These are phyloP conservation scores for Rhodosporidiobolus odoratus DNA, from an alignment of 768 basidiomycete species.

Conservation along the genomic window DNA sequence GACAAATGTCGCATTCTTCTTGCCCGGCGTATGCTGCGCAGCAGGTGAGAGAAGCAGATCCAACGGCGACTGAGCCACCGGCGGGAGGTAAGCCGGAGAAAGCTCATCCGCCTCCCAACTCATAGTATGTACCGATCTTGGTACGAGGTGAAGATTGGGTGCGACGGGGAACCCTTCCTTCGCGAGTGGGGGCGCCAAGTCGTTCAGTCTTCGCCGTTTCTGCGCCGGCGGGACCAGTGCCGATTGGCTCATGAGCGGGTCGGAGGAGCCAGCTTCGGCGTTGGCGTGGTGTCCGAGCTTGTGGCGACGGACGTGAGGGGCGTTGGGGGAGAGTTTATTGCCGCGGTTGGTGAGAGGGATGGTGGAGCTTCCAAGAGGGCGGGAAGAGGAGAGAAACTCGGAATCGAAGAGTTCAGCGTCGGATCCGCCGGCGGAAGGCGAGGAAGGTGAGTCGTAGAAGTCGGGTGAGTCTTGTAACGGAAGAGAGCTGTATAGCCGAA, in stretches of 20 bases:
- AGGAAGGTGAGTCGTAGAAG: constrained; percentile 34
- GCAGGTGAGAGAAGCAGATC: constrained; percentile 38
- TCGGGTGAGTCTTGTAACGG: constrained; percentile 32
- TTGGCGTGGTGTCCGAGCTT: constrained; percentile 38
- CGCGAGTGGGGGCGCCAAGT: not conserved
- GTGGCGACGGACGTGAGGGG: constrained; percentile 25
- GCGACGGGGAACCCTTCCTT: constrained; percentile 31
- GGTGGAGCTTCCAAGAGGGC: not conserved
- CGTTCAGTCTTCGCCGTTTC: constrained; percentile 29
- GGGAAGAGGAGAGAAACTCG: not conserved
- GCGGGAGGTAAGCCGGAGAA: constrained; percentile 31
- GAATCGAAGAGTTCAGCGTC: constrained; percentile 9
- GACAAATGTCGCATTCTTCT: constrained; percentile 33
- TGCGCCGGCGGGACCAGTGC: constrained; percentile 7
- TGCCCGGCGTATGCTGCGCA: constrained; percentile 30
- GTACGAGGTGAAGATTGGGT: constrained; percentile 39
- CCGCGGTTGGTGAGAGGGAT: constrained; percentile 38
- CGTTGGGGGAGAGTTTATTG: constrained; percentile 33
- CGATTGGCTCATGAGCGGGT: not conserved
- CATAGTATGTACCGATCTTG: not conserved
- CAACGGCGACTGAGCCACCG: constrained; percentile 38
- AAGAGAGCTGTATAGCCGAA: constrained; percentile 18
- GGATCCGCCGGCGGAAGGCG: not conserved
- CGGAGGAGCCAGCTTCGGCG: constrained; percentile 28
- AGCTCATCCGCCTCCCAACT: constrained; percentile 21